Evolutionary conservation across 805 yeast species (phyloP).

Genomic region (Priceomyces carsonii): DNA sequence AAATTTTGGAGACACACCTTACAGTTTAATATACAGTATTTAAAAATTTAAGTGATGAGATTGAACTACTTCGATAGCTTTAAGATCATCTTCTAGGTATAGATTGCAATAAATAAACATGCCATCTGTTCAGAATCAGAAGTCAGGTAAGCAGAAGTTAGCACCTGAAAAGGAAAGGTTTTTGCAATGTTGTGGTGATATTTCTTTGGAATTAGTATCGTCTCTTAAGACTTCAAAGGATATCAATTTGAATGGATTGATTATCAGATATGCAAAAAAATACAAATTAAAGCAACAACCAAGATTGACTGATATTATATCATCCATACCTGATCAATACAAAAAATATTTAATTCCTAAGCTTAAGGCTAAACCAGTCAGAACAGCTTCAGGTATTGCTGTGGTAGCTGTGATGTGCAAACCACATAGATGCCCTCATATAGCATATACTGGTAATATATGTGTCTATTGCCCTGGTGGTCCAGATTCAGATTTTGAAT

Average conservation of each 20-base stretch:
- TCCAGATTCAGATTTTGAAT: slow-evolving; percentile 97
- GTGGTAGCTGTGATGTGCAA: slow-evolving; percentile 99
- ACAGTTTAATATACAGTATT: slow-evolving; percentile 1
- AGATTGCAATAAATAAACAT: slow-evolving; percentile 13
- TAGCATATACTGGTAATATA: slow-evolving; percentile 97
- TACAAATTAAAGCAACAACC: slow-evolving; percentile 92
- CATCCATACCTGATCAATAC: slow-evolving; percentile 94
- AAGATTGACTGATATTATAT: slow-evolving; percentile 88
- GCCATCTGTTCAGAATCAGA: slow-evolving; percentile 30
- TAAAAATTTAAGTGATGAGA: slow-evolving; percentile 8
- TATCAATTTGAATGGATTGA: slow-evolving; percentile 86
- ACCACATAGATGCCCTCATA: slow-evolving; percentile 98
- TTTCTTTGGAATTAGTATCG: slow-evolving; percentile 80
- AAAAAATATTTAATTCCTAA: slow-evolving; percentile 89
- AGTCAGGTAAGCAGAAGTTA: slow-evolving; percentile 54
- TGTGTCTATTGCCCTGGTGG: slow-evolving; percentile 99
- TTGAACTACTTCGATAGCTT: background rate
- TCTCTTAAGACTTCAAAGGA: slow-evolving; percentile 74
- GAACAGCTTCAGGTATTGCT: slow-evolving; percentile 98
- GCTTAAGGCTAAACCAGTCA: slow-evolving; percentile 96
- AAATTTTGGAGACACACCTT: no score
- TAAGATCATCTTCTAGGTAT: background rate
- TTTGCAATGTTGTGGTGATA: slow-evolving; percentile 88
- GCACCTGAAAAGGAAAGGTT: slow-evolving; percentile 94
- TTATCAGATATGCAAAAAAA: slow-evolving; percentile 82